A percentile compares a stretch with the other conserved stretches of the same genome.
phyloP scores from a whole-genome alignment of 805 yeast genomes.

The Starmerella riodocensis region DNA sequence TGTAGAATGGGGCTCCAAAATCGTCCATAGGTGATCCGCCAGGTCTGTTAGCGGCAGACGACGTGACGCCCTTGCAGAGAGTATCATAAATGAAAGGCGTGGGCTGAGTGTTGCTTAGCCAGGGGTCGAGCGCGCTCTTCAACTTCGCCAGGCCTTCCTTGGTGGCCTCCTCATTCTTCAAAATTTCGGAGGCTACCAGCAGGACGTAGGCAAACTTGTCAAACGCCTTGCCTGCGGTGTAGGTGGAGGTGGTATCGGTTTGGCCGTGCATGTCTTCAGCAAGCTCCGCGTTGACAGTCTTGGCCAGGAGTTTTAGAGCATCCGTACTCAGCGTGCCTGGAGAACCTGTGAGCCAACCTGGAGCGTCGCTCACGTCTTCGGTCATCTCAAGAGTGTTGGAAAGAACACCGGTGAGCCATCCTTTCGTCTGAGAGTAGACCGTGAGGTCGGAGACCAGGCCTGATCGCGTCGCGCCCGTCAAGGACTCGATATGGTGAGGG shows the following conservation, averaged over 20 bases:
- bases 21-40: conserved; percentile 42
- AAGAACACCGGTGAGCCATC: conserved; percentile 30
- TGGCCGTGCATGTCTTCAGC: conserved; percentile 41
- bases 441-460: conserved; percentile 23
- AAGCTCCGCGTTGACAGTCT: conserved; percentile 42
- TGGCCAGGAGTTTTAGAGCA: conserved; percentile 32
- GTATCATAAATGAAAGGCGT: conserved; percentile 68
- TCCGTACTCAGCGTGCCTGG: conserved; percentile 31
- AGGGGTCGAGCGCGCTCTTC: conserved; percentile 56
- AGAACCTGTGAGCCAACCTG: conserved; percentile 48
- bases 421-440: conserved; percentile 39
- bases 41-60: conserved; percentile 37
- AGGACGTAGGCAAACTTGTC: conserved; percentile 85
- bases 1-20: conserved; percentile 65
- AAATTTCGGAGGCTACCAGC: conserved; percentile 53
- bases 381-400: conserved; percentile 26
- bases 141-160: conserved; percentile 40
- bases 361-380: conserved; percentile 31
- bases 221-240: conserved; percentile 73
- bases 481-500: conserved; percentile 48
- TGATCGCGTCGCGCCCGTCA: conserved; percentile 27
- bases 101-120: conserved; percentile 53
- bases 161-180: conserved; percentile 45
- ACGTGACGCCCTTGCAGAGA: conserved; percentile 37
- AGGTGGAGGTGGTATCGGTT: conserved; percentile 72